Percentiles rank a stretch among this genome's conserved stretches.
Evolutionary conservation across 768 basidiomycete species (phyloP).

Genomic region (Rhodotorula sphaerocarpa): DNA sequence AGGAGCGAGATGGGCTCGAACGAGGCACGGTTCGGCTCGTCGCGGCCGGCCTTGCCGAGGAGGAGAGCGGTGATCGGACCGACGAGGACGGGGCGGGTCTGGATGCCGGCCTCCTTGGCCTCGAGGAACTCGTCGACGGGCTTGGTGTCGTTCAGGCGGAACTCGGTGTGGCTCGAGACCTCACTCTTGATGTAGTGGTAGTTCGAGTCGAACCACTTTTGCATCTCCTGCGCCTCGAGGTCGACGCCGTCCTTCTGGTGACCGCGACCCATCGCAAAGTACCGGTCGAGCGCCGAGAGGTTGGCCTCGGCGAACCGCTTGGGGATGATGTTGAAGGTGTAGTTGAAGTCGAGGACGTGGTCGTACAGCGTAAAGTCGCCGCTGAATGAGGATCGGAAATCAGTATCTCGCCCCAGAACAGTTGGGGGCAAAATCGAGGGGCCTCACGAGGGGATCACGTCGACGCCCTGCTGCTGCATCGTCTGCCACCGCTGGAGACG

Average conservation of each 20-base stretch:
- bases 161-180: slow-evolving; percentile 44
- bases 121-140: slow-evolving; percentile 87
- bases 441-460: slow-evolving; percentile 78
- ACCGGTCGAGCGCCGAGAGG: slow-evolving; percentile 82
- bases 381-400: slow-evolving; percentile 50
- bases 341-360: slow-evolving; percentile 94
- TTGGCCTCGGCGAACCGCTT: slow-evolving; percentile 81
- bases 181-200: slow-evolving; percentile 93
- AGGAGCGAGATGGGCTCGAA: slow-evolving; percentile 90
- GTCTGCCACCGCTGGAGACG: slow-evolving; percentile 79
- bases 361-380: slow-evolving; percentile 98
- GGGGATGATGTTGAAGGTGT: slow-evolving; percentile 92
- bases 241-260: slow-evolving; percentile 90
- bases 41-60: slow-evolving; percentile 83
- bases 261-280: slow-evolving; percentile 98
- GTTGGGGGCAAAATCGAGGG: too few relatives aligned
- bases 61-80: slow-evolving; percentile 92
- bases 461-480: slow-evolving; percentile 76
- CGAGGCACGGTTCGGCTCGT: slow-evolving; percentile 44
- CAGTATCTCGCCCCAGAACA: too few relatives aligned
- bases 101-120: slow-evolving; percentile 78
- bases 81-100: slow-evolving; percentile 88
- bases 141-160: slow-evolving; percentile 91
- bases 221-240: slow-evolving; percentile 76
- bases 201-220: slow-evolving; percentile 74